Evolutionary conservation across 257 asterid genomes (phyloP), one percentile per base, ranked within the genome.

Genomic region (Salvia rosmarinus): DNA sequence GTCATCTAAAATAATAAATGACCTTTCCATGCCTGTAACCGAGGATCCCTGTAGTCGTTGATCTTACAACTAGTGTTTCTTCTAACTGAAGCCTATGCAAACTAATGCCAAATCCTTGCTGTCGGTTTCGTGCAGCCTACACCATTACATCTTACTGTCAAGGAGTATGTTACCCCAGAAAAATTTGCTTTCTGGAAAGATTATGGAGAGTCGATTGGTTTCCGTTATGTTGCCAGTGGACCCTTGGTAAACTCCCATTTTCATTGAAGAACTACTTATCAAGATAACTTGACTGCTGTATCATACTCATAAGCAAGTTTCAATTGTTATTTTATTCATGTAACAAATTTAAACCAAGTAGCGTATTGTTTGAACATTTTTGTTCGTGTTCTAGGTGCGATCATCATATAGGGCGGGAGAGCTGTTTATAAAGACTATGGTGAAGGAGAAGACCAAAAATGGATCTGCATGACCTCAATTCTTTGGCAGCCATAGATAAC

Each of bases 391-490:
- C 56, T 77, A 94, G 99, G 99, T 94, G 59, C 97, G 96, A 65
- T 94, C 99, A 13, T 94, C 99, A 0, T 94, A 94, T 59, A 87
- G 96, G 75, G 99, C 97, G 16, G 99, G 99, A 44, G 99, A 94
- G 81, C 88, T 94, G n/a, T 94, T 91, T 84, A 96, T 94, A 30
- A 64, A 89, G 88, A 86, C 94, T 13, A 89, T 94, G 90, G 96
- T 94, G 74, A 91, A 86, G 83, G 92, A 87, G 81, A 86, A 57
- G 67, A 70, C 85, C 37, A 79, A 68, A 64, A 66, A 67, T 67
- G 59, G 68, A 1, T 66, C 79, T 42, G 58, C 64, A 13, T 77
- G 71, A 70, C 37, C 12, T 19, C 20, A 35, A 50, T 67, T 58
- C 52, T 61, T 46, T 46, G 69, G 72, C 64, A 12, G 6, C 52